Base-by-base conservation (phyloP, 768 basidiomycete species). In the Serendipita indica region DNA sequence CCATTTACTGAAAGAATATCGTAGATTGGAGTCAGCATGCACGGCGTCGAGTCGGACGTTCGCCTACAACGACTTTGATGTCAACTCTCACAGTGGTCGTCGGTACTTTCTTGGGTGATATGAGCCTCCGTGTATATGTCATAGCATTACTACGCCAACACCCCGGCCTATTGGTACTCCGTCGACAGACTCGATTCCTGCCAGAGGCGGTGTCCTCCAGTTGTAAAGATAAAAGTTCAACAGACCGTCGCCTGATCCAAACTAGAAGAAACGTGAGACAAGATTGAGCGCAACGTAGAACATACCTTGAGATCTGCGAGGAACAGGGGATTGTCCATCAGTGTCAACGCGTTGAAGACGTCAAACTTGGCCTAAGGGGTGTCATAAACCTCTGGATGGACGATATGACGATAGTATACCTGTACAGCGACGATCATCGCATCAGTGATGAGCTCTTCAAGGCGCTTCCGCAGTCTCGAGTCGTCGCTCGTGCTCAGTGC, bases 191-290 rank as follows among this genome's bases (percentile, higher is more conserved):
- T 72, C 73, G 67, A 86, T 68, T 43, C 94, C 93, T 35, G 89
- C 82, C 59, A 98, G 72, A 1, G 81, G 77, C 13, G 80, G 72
- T 12, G 90, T 93, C 61, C 86, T 78, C 89, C 92, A 99, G 70
- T 99, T 99, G 73, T 96, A 97, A 60, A 93, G 69, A 68, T 93
- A 93, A 68, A 81, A 94, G 69, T 93, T 89, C 57, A 99, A 76
- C 69, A 84, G 79, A 1, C 96, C 96, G 66, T 94, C 89, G 3
- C 91, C 94, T 10, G 76, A 72, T n/a, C 90, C 94, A 66, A 97
- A 98, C 92, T 94, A 61, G 39, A 20, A 20, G n/a, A n/a, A n/a
- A n/a, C n/a, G 25, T 16, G 6, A 33, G 37, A 61, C 12, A 52
- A 37, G 14, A 61, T 46, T 30, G 49, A n/a, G n/a, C n/a, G n/a